Evolutionary conservation across 2,329 filamentous ascomycete species (phyloP).

Genomic region (Fusarium pseudoanthophilum): DNA sequence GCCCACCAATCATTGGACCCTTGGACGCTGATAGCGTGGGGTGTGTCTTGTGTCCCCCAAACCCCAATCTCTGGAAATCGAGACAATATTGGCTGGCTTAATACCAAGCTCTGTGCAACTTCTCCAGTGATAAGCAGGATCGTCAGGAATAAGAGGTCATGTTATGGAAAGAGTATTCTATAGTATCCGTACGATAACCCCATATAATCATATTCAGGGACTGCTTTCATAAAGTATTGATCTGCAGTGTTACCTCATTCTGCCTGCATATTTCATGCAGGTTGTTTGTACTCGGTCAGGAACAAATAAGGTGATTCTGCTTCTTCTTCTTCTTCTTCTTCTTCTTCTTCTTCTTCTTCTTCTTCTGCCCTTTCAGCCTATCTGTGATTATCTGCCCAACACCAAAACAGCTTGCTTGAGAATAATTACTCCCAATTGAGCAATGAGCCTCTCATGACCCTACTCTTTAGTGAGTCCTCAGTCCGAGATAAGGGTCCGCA

Average conservation of each 20-base stretch:
- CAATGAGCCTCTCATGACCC: constrained; percentile 3
- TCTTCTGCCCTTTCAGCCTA: constrained; percentile 3
- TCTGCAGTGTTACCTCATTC: constrained; percentile 28
- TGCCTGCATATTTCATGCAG: constrained; percentile 13
- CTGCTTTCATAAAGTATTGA: neutral
- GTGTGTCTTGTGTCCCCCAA: neutral
- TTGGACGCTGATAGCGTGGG: constrained; percentile 3
- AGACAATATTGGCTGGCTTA: neutral
- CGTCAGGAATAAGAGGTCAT: constrained; percentile 17
- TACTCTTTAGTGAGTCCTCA: constrained; percentile 12
- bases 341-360: too few species aligned
- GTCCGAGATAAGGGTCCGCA: constrained; percentile 31
- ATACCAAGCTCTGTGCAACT: neutral
- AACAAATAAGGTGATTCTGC: neutral
- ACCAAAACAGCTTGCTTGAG: neutral
- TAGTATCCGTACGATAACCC: neutral
- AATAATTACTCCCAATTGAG: neutral
- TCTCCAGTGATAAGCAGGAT: constrained; percentile 20
- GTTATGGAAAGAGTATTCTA: constrained; percentile 5
- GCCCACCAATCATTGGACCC: constrained; percentile 23
- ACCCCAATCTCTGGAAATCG: neutral
- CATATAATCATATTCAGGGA: neutral
- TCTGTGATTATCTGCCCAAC: neutral
- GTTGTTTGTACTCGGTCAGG: constrained; percentile 5
- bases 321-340: neutral